Evolutionary conservation across 768 basidiomycete genomes (phyloP), one percentile per base, ranked within the genome.

Genomic region (Suillus subluteus): DNA sequence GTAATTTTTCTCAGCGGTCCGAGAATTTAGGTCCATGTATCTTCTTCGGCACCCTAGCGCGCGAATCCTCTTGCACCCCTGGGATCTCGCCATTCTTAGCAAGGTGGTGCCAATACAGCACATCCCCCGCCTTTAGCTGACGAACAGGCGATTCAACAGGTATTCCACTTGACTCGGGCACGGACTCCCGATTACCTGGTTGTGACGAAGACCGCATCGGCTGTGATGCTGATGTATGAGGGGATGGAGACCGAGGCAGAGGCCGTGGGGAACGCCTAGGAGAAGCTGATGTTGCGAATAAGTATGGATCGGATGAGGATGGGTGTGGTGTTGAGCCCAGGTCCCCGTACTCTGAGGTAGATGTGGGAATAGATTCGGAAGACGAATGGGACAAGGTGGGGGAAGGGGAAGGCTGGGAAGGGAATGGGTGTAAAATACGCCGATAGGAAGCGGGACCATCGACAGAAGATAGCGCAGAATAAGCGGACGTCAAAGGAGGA

Each of bases 21-120:
- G 72, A 58, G 69, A 71, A 68, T 7, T 65, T 66, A 65, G 61
- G 52, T 26, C 55, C 32, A 61, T 59, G 30, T 16, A 55, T 54
- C 58, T 64, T 62, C 35, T 61, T 71, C 38, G 70, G 62, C 26
- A 73, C 65, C 65, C 76, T 77, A 9, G 91, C 88, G 35, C 88
- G 84, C 44, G 81, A 72, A 75, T 92, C 87, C 67, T 92, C 87
- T 62, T 75, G 76, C 12, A 90, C 88, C 35, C 85, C 88, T 48
- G 90, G 87, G 66, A 91, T 90, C 76, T 93, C 91, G 15, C 91
- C 91, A 66, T 82, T 84, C 69, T 86, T 86, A 58, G 82, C 76
- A 66, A 93, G 87, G 70, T 92, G 88, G 73, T 93, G 91, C 91
- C 91, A 94, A 72, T 84, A 91, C 21, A 93, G 79, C 12, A 87